Conservation (phyloP, 2,329 filamentous ascomycete genomes). For the Aspergillus quadricinctus region DNA sequence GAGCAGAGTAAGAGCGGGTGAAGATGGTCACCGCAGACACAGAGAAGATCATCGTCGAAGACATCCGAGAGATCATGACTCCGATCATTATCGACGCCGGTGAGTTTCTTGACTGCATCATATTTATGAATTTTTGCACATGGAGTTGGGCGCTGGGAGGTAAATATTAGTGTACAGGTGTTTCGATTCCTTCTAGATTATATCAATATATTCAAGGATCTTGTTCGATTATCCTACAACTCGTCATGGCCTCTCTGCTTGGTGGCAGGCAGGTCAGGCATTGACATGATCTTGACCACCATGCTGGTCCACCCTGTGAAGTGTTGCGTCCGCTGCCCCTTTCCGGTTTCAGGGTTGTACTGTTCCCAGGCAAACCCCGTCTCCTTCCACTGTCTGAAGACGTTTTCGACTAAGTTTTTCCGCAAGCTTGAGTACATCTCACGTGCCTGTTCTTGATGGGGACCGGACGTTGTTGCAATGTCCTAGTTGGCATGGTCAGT, state of each 20-base stretch:
- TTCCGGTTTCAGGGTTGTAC: slow-evolving; percentile 89
- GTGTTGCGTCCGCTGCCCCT: slow-evolving; percentile 92
- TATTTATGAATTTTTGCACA: neutral
- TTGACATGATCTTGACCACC: slow-evolving; percentile 94
- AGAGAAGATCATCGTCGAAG: slow-evolving; percentile 24
- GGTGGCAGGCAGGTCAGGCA: slow-evolving; percentile 62
- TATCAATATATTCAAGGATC: slow-evolving; percentile 10
- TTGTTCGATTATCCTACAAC: slow-evolving; percentile 33
- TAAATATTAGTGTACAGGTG: slow-evolving; percentile 10
- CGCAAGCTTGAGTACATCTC: slow-evolving; percentile 73
- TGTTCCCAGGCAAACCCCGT: slow-evolving; percentile 99
- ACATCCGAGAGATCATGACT: slow-evolving; percentile 24
- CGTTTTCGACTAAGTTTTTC: slow-evolving; percentile 80
- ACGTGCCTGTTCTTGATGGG: slow-evolving; percentile 64
- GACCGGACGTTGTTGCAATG: slow-evolving; percentile 60
- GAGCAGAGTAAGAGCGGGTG: slow-evolving; percentile 23
- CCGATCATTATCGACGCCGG: slow-evolving; percentile 20
- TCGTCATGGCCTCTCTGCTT: slow-evolving; percentile 43
- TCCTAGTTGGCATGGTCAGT: slow-evolving; percentile 44
- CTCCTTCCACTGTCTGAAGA: slow-evolving; percentile 80
- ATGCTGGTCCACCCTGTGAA: slow-evolving; percentile 99
- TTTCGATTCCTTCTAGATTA: slow-evolving; percentile 4
- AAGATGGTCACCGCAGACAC: slow-evolving; percentile 21
- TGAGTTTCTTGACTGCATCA: slow-evolving; percentile 10
- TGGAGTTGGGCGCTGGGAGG: slow-evolving; percentile 13